Evolutionary conservation across 306 rosid genomes (phyloP).

Genomic region (Citrullus mucosospermus): DNA sequence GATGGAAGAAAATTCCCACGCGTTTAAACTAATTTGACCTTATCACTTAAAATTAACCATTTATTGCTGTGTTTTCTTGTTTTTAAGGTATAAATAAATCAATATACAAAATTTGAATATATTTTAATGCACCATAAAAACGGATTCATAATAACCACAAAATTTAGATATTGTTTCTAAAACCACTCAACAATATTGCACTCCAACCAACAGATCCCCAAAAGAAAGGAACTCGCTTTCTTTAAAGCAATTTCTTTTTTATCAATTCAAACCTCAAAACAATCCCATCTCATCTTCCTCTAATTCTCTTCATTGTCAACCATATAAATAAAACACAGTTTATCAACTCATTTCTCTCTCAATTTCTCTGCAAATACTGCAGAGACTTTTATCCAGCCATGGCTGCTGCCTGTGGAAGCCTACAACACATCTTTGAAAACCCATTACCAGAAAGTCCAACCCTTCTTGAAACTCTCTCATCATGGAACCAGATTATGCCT

Average conservation of each 20-base stretch:
- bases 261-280: background rate
- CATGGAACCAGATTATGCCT: constrained; percentile 46
- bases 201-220: background rate
- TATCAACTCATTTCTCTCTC: background rate
- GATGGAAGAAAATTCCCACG: background rate
- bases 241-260: background rate
- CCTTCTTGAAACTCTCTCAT: constrained; percentile 47
- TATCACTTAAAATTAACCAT: background rate
- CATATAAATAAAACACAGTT: constrained; percentile 5
- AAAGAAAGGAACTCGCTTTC: background rate
- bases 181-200: background rate
- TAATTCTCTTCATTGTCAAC: background rate
- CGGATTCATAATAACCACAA: background rate
- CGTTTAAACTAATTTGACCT: background rate
- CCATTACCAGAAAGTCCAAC: constrained; percentile 45
- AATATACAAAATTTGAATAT: background rate
- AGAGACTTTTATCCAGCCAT: constrained; percentile 18
- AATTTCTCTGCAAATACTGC: background rate
- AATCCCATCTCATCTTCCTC: constrained; percentile 1
- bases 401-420: constrained; percentile 68
- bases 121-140: background rate
- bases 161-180: background rate
- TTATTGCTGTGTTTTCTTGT: background rate
- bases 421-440: constrained; percentile 48
- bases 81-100: background rate